Base-by-base conservation (phyloP, 768 basidiomycete species). In the Psilocybe tampanensis region DNA sequence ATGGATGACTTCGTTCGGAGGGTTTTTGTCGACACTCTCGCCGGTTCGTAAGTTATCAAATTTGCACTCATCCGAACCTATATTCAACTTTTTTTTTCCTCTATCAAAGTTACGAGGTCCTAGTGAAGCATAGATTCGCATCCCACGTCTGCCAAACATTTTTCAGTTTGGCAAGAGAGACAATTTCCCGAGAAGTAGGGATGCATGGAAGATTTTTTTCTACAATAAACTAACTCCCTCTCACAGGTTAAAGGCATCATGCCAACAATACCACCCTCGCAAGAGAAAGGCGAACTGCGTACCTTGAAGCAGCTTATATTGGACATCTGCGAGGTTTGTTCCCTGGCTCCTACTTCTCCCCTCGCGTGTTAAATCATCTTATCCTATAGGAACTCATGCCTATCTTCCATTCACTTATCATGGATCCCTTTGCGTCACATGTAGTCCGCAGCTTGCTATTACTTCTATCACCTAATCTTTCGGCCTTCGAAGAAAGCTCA, bases 1-100 rank as follows among this genome's bases (percentile, higher is more conserved):
- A 94, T 98, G 91, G 94, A 97, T 67, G 95, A 98, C 71, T 95
- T 95, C 72, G 89, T 91, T n/a, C 80, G 93, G 49, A 81, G 96
- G 53, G 94, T 96, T 6, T 90, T 98, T 59, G 74, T 93, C 55
- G 95, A 97, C 72, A 86, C 87, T 58, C 74, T 99, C 64, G 81
- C 83, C 50, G 95, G 94, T 70, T 92, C 91, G 90, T 98, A 74
- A 83, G 92, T 85, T 50, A 49, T 52, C 8, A 39, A 22, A 51
- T 21, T 19, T 23, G 21, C 33, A 29, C 11, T 42, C 50, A 6
- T 13, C 9, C 34, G 50, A 54, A 55, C 47, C 1, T 22, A 34
- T 26, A 11, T 21, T 21, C 43, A 24, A 6, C 15, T 26, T 41
- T 45, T 45, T 36, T 24, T 12, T 52, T 58, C 34, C 47, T 17